Conservation (phyloP, 202 grass and related monocot genomes). For the Carex arenaria region DNA sequence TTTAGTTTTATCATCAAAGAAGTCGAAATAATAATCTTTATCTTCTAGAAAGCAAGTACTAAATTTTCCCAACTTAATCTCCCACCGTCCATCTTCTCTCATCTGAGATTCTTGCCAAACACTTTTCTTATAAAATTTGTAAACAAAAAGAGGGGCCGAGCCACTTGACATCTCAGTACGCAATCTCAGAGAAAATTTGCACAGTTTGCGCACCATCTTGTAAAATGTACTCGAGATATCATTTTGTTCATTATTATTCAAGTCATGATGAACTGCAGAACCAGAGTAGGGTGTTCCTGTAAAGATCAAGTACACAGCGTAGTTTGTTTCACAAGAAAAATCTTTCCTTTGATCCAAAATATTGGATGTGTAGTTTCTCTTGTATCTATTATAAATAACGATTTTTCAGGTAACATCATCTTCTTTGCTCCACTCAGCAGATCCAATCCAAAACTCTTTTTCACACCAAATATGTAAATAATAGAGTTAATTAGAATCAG, state of each 20-base stretch:
- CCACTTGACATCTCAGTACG: neutral
- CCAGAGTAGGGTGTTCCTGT: neutral
- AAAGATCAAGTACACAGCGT: slow-evolving; percentile 13
- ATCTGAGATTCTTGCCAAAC: neutral
- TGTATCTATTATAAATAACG: neutral
- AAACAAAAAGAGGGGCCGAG: neutral
- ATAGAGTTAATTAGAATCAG: neutral
- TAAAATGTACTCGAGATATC: neutral
- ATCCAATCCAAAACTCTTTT: neutral
- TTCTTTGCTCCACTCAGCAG: neutral
- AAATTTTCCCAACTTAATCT: slow-evolving; percentile 30
- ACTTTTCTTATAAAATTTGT: neutral
- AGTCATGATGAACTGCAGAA: neutral
- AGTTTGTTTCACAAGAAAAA: slow-evolving; percentile 13
- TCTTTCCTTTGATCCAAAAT: neutral
- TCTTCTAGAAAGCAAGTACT: neutral
- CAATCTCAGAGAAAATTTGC: neutral
- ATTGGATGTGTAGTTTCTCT: neutral
- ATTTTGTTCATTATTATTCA: neutral
- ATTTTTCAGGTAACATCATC: neutral
- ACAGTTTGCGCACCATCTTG: neutral
- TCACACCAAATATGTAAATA: neutral
- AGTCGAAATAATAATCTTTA: neutral
- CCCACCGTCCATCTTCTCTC: slow-evolving; percentile 23
- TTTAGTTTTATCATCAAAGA: neutral